Conservation (phyloP, 1,139 yeast species). For the Lodderomyces orthopsilosis region DNA sequence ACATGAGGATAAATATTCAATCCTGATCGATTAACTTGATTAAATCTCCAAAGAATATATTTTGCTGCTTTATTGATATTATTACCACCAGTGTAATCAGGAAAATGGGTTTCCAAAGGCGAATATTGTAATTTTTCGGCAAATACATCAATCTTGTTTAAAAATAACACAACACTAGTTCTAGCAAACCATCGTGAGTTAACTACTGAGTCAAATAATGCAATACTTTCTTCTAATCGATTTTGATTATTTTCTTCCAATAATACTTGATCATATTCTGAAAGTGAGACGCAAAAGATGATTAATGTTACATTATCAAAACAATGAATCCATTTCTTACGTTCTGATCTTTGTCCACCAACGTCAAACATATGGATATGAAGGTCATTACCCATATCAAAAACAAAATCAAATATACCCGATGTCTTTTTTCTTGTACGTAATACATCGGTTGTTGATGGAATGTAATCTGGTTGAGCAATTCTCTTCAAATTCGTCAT, state of each 20-base stretch:
- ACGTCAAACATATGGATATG: constrained; percentile 86
- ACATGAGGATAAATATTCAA: constrained; percentile 84
- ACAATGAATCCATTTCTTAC: constrained; percentile 95
- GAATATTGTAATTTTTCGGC: constrained; percentile 81
- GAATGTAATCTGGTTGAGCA: constrained; percentile 58
- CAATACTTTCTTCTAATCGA: constrained; percentile 80
- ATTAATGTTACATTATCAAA: constrained; percentile 88
- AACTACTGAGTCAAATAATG: constrained; percentile 84
- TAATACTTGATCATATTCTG: constrained; percentile 85
- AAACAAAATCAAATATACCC: constrained; percentile 82
- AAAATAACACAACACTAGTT: constrained; percentile 78
- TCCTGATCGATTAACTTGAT: constrained; percentile 79
- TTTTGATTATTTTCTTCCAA: constrained; percentile 79
- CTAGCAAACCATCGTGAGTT: constrained; percentile 93
- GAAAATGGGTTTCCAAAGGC: constrained; percentile 80
- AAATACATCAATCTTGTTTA: constrained; percentile 87
- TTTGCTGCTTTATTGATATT: constrained; percentile 93
- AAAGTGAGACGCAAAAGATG: constrained; percentile 84
- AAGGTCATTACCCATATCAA: constrained; percentile 70
- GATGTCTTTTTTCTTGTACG: constrained; percentile 91
- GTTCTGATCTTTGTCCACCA: constrained; percentile 91
- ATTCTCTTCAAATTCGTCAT: constrained; percentile 67
- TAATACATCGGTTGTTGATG: constrained; percentile 73
- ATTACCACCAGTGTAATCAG: constrained; percentile 86
- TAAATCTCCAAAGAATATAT: constrained; percentile 87